These are phyloP conservation scores for Chaetomium strumarium DNA, from an alignment of 2,329 filamentous ascomycete species.

Conservation along the genomic window DNA sequence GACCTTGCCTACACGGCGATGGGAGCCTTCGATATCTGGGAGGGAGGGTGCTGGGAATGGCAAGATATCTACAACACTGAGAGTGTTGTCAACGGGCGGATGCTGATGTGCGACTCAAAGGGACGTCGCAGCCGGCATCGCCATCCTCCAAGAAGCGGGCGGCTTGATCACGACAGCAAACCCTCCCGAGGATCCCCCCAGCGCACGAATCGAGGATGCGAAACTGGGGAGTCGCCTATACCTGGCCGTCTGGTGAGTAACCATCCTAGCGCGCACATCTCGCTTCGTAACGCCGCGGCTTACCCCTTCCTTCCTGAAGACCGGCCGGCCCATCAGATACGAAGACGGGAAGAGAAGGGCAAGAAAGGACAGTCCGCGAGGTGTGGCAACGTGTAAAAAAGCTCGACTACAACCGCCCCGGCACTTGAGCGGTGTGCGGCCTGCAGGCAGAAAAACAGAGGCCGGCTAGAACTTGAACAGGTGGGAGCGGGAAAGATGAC, in stretches of 20 bases:
- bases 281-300: not conserved
- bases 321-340: conserved; percentile 56
- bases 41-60: conserved; percentile 78
- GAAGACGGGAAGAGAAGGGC: conserved; percentile 60
- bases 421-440: conserved; percentile 33
- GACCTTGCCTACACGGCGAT: conserved; percentile 71
- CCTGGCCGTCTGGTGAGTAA: conserved; percentile 56
- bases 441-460: not conserved
- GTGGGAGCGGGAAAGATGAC: not conserved
- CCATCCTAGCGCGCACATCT: not conserved
- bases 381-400: conserved; percentile 64
- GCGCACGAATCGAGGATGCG: conserved; percentile 52
- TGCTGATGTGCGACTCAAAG: conserved; percentile 27
- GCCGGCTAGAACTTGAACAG: not conserved
- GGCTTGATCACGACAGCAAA: conserved; percentile 70
- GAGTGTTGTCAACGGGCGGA: not conserved
- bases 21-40: conserved; percentile 73
- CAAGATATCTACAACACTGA: conserved; percentile 29
- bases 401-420: conserved; percentile 62
- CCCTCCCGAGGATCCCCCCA: conserved; percentile 53
- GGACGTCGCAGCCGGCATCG: conserved; percentile 73
- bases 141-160: conserved; percentile 66
- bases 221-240: conserved; percentile 64
- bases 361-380: conserved; percentile 65
- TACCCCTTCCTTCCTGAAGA: conserved; percentile 31